These are phyloP conservation scores for Trichoderma koningiopsis DNA, from an alignment of 2,329 filamentous ascomycete species.

Conservation along the genomic window DNA sequence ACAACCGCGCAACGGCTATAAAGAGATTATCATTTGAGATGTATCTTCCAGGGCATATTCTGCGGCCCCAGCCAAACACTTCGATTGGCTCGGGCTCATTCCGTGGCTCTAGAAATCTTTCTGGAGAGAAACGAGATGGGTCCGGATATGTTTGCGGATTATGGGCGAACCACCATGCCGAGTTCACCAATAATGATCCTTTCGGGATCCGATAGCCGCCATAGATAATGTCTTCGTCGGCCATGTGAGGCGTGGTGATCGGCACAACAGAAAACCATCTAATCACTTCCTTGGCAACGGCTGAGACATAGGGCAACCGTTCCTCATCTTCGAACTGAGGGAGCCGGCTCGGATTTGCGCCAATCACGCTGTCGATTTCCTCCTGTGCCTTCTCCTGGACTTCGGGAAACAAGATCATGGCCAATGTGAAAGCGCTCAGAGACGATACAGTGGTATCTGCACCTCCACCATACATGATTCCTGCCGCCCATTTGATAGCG, in stretches of 20 bases:
- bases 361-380: conserved; percentile 12
- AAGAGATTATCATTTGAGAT: neutral
- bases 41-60: conserved; percentile 16
- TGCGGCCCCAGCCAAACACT: conserved; percentile 14
- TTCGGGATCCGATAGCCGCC: conserved; percentile 12
- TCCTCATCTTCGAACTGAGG: neutral
- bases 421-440: neutral
- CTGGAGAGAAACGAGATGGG: conserved; percentile 35
- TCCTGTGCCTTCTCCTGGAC: conserved; percentile 14
- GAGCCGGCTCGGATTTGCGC: neutral
- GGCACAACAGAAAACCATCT: neutral
- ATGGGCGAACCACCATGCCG: neutral
- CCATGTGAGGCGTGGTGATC: neutral
- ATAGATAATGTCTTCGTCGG: neutral
- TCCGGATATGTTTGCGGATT: conserved; percentile 44
- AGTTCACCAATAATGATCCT: neutral
- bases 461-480: neutral
- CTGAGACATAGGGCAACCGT: neutral
- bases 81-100: conserved; percentile 28
- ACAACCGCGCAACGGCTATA: neutral
- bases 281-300: neutral
- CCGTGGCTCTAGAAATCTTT: conserved; percentile 33
- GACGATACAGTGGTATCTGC: neutral
- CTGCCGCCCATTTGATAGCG: neutral
- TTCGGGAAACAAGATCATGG: neutral